Percentiles rank a stretch among this genome's conserved stretches.
Conservation (phyloP, 805 yeast species). For the Vanderwaltozyma polyspora region DNA sequence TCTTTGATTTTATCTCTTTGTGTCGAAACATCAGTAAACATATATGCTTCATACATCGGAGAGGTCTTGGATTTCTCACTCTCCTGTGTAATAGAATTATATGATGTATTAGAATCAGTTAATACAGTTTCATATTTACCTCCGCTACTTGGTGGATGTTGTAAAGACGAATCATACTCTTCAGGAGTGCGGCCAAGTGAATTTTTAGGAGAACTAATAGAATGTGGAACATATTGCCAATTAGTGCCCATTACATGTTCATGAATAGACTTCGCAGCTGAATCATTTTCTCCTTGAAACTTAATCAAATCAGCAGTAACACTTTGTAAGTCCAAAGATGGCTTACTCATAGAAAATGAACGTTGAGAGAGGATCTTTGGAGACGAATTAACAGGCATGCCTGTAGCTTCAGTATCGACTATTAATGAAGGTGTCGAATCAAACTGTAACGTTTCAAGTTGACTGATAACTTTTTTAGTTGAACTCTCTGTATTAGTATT, state of each 20-base stretch:
- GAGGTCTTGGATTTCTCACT: too few relatives aligned
- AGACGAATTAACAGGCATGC: background rate
- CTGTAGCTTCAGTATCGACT: background rate
- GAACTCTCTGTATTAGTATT: background rate
- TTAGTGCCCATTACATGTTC: slow-evolving; percentile 1
- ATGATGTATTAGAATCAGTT: too few relatives aligned
- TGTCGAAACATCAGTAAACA: too few relatives aligned
- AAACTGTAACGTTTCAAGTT: background rate
- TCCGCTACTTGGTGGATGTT: too few relatives aligned
- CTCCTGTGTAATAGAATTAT: too few relatives aligned
- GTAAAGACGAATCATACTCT: too few relatives aligned
- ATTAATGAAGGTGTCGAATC: slow-evolving; percentile 3
- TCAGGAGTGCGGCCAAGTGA: too few relatives aligned
- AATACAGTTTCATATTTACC: too few relatives aligned
- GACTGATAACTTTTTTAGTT: background rate
- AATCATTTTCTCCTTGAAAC: slow-evolving; percentile 16
- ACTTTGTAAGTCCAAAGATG: slow-evolving; percentile 26
- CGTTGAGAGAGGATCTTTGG: slow-evolving; percentile 1
- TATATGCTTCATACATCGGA: too few relatives aligned
- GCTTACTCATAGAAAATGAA: slow-evolving; percentile 23
- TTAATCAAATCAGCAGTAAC: slow-evolving; percentile 30
- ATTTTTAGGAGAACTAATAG: too few relatives aligned
- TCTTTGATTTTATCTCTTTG: too few relatives aligned
- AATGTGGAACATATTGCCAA: too few relatives aligned
- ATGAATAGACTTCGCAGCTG: slow-evolving; percentile 12